Conservation (phyloP, 345 rosid genomes). For the Camelina neglecta region DNA sequence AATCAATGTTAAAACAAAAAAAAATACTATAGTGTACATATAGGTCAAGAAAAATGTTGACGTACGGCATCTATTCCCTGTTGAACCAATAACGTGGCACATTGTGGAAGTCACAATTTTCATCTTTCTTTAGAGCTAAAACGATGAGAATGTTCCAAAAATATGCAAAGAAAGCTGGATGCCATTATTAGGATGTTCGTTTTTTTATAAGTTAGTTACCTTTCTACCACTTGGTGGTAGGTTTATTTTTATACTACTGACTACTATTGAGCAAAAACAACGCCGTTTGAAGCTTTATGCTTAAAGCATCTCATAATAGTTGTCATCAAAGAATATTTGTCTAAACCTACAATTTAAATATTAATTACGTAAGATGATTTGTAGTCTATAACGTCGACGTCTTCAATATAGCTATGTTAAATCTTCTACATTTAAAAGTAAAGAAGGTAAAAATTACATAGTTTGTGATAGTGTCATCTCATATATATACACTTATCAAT, state of each 20-base stretch:
- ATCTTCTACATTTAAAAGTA: too few species aligned
- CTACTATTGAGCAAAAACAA: not conserved
- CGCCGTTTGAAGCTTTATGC: constrained; percentile 14
- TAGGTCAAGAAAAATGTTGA: constrained; percentile 25
- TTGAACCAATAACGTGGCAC: constrained; percentile 52
- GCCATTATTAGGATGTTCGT: constrained; percentile 43
- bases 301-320: constrained; percentile 12
- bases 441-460: too few species aligned
- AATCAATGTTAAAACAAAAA: not conserved
- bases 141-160: constrained; percentile 52
- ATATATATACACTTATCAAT: too few species aligned
- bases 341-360: not conserved
- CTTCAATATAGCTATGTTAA: too few species aligned
- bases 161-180: constrained; percentile 58
- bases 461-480: too few species aligned
- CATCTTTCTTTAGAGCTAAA: constrained; percentile 35
- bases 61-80: constrained; percentile 50
- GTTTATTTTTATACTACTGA: not conserved
- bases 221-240: constrained; percentile 32
- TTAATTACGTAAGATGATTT: not conserved
- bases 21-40: not conserved
- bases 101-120: constrained; percentile 46
- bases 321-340: not conserved
- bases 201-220: not conserved
- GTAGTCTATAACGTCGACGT: too few species aligned